Percentiles rank a stretch among this genome's conserved stretches.
phyloP scores from a whole-genome alignment of 345 rosid species.

The Aquilaria yunnanensis region DNA sequence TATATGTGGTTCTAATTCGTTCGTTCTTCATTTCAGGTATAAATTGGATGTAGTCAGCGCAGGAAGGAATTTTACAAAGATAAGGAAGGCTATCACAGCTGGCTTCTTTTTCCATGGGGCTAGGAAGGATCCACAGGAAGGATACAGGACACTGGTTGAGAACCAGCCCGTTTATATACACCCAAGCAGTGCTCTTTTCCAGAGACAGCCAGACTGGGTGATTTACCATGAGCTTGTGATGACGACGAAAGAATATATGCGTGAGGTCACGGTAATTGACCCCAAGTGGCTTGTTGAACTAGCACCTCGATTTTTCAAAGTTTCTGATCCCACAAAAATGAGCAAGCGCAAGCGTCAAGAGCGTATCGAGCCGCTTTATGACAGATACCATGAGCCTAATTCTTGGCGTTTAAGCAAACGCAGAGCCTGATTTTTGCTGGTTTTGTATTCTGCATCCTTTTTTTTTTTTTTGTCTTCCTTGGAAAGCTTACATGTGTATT shows the following conservation, averaged over 20 bases:
- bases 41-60: slow-evolving; percentile 76
- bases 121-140: slow-evolving; percentile 86
- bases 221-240: slow-evolving; percentile 89
- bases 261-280: slow-evolving; percentile 76
- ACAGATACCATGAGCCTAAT: slow-evolving; percentile 86
- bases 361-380: slow-evolving; percentile 80
- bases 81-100: slow-evolving; percentile 81
- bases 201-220: slow-evolving; percentile 96
- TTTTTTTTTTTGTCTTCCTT: no score
- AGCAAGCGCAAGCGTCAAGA: slow-evolving; percentile 92
- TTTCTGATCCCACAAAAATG: slow-evolving; percentile 76
- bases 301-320: slow-evolving; percentile 90
- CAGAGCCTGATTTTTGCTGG: slow-evolving; percentile 44
- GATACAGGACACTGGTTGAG: slow-evolving; percentile 76
- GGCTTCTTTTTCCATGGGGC: slow-evolving; percentile 89
- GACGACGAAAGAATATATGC: slow-evolving; percentile 94
- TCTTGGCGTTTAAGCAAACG: slow-evolving; percentile 87
- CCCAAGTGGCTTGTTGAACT: slow-evolving; percentile 92
- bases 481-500: no score
- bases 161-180: slow-evolving; percentile 88
- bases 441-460: not conserved
- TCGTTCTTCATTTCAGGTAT: slow-evolving; percentile 37
- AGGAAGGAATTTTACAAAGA: slow-evolving; percentile 68
- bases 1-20: not conserved
- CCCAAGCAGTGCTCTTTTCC: slow-evolving; percentile 88